A percentile compares a stretch with the other conserved stretches of the same genome.
Evolutionary conservation across 345 rosid species (phyloP).

Genomic region (Populus davidiana): DNA sequence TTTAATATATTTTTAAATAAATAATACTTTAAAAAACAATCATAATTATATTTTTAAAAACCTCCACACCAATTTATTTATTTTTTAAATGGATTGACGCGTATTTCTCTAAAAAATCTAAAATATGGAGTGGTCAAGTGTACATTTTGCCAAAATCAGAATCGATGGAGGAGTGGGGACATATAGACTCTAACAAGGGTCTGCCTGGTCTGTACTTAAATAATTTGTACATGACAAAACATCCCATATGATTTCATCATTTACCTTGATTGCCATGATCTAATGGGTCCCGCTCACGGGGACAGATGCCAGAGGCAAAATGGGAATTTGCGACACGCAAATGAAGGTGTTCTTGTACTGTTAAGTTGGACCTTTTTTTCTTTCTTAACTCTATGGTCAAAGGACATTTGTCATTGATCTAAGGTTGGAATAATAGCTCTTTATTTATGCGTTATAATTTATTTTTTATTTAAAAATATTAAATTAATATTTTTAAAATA

Average conservation of each 20-base stretch:
- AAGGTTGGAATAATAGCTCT: no score
- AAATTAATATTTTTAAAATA: no score
- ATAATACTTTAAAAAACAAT: no score
- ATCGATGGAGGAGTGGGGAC: not conserved
- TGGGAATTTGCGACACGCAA: not conserved
- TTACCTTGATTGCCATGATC: not conserved
- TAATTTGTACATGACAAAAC: constrained; percentile 16
- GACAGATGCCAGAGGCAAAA: not conserved
- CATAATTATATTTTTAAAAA: not conserved
- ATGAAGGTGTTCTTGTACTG: not conserved
- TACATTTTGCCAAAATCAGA: not conserved
- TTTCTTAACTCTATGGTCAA: no score
- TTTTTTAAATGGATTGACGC: no score
- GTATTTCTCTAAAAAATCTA: not conserved
- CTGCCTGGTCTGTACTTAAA: constrained; percentile 7
- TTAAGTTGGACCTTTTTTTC: no score
- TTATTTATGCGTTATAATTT: no score
- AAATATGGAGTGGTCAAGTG: not conserved
- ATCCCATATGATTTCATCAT: not conserved
- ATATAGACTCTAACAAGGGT: not conserved
- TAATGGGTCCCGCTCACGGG: not conserved
- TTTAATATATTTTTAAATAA: no score
- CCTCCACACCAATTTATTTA: no score
- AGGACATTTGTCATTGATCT: no score
- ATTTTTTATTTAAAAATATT: no score